Evolutionary conservation across 148 eudicot species (phyloP).

Genomic region (Spergularia marina): DNA sequence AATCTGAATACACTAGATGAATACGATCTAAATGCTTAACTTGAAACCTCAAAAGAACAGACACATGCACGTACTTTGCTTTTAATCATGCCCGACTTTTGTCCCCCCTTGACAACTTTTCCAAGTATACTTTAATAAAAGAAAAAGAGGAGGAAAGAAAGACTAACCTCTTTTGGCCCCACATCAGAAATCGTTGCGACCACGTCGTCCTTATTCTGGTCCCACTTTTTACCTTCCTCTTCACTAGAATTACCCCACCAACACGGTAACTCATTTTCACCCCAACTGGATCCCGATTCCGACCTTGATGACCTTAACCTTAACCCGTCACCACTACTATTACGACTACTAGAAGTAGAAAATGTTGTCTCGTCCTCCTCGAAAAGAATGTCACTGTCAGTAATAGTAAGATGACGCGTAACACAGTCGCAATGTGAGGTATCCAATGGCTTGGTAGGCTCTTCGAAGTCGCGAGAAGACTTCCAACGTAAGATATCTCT

Average conservation of each 20-base stretch:
- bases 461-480: constrained; percentile 52
- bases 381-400: no score
- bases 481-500: constrained; percentile 69
- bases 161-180: constrained; percentile 21
- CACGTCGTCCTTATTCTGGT: neutral
- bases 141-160: neutral
- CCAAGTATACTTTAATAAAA: neutral
- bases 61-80: constrained; percentile 16
- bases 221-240: constrained; percentile 23
- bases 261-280: constrained; percentile 36
- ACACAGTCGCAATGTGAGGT: neutral
- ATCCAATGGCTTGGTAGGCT: constrained; percentile 28
- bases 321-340: neutral
- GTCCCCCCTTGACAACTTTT: neutral
- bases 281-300: constrained; percentile 26
- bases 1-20: no score
- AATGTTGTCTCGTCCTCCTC: neutral
- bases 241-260: constrained; percentile 11
- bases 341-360: neutral
- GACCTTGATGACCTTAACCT: neutral
- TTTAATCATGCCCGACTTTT: neutral
- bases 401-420: no score
- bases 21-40: no score
- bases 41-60: neutral
- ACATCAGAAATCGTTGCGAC: constrained; percentile 12